phyloP scores from a whole-genome alignment of 345 rosid genomes.

The Rubroshorea leprosula region DNA sequence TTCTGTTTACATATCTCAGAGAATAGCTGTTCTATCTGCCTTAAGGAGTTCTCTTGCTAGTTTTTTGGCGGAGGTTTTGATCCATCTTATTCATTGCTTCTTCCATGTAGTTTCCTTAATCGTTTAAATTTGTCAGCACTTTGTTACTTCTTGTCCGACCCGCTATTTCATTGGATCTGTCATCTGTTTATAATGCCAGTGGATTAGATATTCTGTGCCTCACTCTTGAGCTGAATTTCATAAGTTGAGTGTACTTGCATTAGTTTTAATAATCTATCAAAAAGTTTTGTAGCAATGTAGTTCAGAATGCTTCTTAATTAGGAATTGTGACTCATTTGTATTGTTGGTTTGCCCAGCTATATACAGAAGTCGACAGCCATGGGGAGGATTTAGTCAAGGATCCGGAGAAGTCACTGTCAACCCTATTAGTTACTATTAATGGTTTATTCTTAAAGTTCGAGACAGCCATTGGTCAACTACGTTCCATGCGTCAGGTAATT shows the following conservation, averaged over 20 bases:
- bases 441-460: constrained; percentile 59
- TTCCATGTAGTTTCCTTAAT: no score
- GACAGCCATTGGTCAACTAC: constrained; percentile 59
- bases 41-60: constrained; percentile 66
- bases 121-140: no score
- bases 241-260: neutral
- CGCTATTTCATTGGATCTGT: no score
- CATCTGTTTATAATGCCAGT: no score
- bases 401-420: constrained; percentile 55
- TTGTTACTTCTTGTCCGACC: neutral
- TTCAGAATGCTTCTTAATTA: neutral
- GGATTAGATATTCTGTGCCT: no score
- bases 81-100: neutral
- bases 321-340: neutral
- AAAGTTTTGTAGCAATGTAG: neutral
- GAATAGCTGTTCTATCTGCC: constrained; percentile 49
- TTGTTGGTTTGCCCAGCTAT: constrained; percentile 44
- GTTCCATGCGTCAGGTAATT: constrained; percentile 51
- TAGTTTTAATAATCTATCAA: neutral
- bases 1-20: constrained; percentile 59
- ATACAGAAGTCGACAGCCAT: constrained; percentile 59
- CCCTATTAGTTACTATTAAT: constrained; percentile 42
- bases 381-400: constrained; percentile 65
- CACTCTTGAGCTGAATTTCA: no score
- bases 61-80: constrained; percentile 55